These are phyloP conservation scores for Suillus luteus DNA, from an alignment of 768 basidiomycete species.

Conservation along the genomic window DNA sequence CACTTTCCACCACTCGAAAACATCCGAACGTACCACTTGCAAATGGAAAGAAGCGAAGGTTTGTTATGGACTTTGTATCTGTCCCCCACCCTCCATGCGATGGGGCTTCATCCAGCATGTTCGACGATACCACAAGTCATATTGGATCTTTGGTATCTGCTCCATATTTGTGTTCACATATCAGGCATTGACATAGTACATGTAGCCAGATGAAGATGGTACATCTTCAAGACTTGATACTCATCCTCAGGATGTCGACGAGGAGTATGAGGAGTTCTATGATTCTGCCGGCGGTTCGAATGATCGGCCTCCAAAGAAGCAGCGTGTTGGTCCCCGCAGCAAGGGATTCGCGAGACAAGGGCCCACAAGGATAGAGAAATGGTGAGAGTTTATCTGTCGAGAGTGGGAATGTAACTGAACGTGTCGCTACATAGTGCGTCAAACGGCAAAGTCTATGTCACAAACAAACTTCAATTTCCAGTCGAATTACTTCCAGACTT, in stretches of 20 bases:
- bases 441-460: not conserved
- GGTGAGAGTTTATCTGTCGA: not conserved
- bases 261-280: not conserved
- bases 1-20: not conserved
- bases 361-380: not conserved
- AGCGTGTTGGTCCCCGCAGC: not conserved
- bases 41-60: not conserved
- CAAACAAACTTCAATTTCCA: not conserved
- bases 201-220: not conserved
- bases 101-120: slow-evolving; percentile 1
- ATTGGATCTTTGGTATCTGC: not conserved
- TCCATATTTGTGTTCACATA: not conserved
- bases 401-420: not conserved
- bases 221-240: not conserved
- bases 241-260: not conserved
- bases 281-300: not conserved
- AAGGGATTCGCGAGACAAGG: not conserved
- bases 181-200: not conserved
- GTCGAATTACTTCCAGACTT: not conserved
- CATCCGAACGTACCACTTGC: not conserved
- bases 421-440: not conserved
- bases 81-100: not conserved
- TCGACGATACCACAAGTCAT: not conserved
- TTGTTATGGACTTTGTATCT: slow-evolving; percentile 4
- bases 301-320: not conserved